Percentiles rank a stretch among this genome's conserved stretches.
Evolutionary conservation across 495 filamentous ascomycete species (phyloP).

Genomic region (Aspergillus olivimuriae): DNA sequence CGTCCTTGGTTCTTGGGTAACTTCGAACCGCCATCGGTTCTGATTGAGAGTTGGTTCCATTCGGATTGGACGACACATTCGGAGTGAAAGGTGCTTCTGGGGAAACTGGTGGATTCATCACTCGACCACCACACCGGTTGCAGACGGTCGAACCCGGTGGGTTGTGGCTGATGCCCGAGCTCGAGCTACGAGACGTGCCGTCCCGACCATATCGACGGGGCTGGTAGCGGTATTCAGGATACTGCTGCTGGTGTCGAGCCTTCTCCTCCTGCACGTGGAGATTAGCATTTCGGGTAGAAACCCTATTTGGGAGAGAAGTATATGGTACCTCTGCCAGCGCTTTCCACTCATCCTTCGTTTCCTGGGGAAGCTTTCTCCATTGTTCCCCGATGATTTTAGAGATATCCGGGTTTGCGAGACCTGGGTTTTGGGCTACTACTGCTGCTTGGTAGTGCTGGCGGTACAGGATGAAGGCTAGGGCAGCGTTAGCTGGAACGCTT

Average conservation of each 20-base stretch:
- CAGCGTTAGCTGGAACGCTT: too few relatives aligned
- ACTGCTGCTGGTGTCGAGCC: conserved; percentile 78
- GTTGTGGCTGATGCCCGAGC: conserved; percentile 34
- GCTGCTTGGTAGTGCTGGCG: conserved; percentile 85
- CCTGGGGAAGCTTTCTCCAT: conserved; percentile 70
- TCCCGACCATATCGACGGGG: conserved; percentile 70
- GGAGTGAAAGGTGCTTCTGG: conserved; percentile 35
- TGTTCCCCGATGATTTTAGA: conserved; percentile 96
- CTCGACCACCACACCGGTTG: conserved; percentile 36
- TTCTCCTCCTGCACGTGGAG: conserved; percentile 70
- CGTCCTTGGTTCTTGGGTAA: conserved; percentile 18
- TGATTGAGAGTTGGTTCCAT: conserved; percentile 11
- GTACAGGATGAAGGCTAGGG: conserved; percentile 92
- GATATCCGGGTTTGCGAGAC: conserved; percentile 92
- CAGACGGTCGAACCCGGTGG: conserved; percentile 34
- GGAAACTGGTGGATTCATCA: conserved; percentile 41
- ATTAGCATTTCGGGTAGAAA: conserved; percentile 6
- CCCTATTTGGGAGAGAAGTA: not conserved
- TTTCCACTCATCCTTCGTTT: conserved; percentile 86
- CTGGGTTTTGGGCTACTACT: conserved; percentile 76
- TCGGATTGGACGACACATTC: conserved; percentile 13
- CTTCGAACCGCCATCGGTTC: conserved; percentile 17
- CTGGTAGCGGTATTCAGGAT: conserved; percentile 91
- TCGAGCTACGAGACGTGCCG: conserved; percentile 23
- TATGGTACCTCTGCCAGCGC: conserved; percentile 71